Evolutionary conservation across 257 asterid genomes (phyloP), one percentile per base, ranked within the genome.

Genomic region (Fraxinus quadrangulata): DNA sequence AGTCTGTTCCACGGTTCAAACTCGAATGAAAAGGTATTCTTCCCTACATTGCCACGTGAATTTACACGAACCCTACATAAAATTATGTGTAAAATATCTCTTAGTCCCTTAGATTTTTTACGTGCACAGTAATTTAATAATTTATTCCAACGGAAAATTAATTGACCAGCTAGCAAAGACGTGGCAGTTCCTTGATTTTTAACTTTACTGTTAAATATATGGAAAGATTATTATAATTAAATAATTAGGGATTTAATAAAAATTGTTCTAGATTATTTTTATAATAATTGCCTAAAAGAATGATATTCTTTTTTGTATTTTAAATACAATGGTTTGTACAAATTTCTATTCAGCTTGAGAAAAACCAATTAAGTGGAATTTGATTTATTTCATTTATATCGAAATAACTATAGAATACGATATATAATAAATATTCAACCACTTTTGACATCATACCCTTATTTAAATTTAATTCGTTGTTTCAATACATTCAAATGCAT

Each of bases 41-140:
- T 84, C 87, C 67, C 80, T 81, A 76, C 49, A 75, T 21, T 76
- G 83, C 61, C 91, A 84, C 88, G 86, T 88, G 87, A 83, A 49
- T 71, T 26, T 56, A 6, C 66, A 56, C 28, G 13, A 19, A 56
- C 12, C 12, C 2, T 56, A 2, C 24, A 56, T 56, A 19, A 10
- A 6, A 56, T 56, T 9, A 7, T 21, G 12, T 56, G 66, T 21
- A 56, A 56, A 56, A 6, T 21, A 1, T 54, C 11, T 40, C 49
- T 40, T 45, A 13, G 45, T 13, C 63, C 63, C n/a, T 16, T 51
- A 4, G 9, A 51, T 51, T 14, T 51, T 54, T 54, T n/a, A 56
- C 66, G 12, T 19, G 66, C 66, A 56, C 21, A n/a, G 12, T 56
- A 17, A 1, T 5, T 54, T 54, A 54, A 54, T 54, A 19, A 54